Base-by-base conservation (phyloP, 2,329 filamentous ascomycete genomes). In the Clonostachys rhizophaga region DNA sequence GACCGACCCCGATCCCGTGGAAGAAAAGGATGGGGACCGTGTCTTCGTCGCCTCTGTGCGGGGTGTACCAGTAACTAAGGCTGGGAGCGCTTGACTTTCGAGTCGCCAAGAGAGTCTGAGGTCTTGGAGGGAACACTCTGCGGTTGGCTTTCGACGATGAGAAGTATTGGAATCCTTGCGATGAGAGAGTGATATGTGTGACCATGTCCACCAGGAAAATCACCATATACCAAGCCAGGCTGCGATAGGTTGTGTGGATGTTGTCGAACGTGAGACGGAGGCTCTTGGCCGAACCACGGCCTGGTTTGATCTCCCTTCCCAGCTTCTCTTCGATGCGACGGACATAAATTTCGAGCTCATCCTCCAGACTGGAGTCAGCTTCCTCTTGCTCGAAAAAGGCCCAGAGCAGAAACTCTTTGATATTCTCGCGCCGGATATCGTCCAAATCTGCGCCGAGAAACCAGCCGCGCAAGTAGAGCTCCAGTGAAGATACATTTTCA, bases 1-100 rank as follows among this genome's bases (percentile, higher is more conserved):
- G 71, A 0, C 86, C 85, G 48, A 89, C 72, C 40, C 85, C 84
- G 43, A 88, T 86, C 14, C 86, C 86, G 54, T 89, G 86, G 43
- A 88, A 71, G 63, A 87, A 88, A 5, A 89, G 63, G 8, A 89
- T 63, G 0, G 85, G 86, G 1, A 78, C 64, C 45, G 72, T 72
- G 8, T 51, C 50, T 5, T 49, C 20, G 11, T 52, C 52, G 2
- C 79, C 79, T 1, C 68, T 79, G 57, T 88, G 84, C 6, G 80
- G 79, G 3, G 78, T 75, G 55, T 84, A 71, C 81, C 83, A 89
- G 67, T 89, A 89, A 50, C 76, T 75, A 6, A 87, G 52, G 10
- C 67, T 62, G 5, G 66, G 55, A 6, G 74, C 73, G 5, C 72
- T 68, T 2, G 82, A 84, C 20, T 62, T 62, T 10, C 65, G 66